phyloP scores from a whole-genome alignment of 2,329 filamentous ascomycete species.

The Nothophoma quercina region DNA sequence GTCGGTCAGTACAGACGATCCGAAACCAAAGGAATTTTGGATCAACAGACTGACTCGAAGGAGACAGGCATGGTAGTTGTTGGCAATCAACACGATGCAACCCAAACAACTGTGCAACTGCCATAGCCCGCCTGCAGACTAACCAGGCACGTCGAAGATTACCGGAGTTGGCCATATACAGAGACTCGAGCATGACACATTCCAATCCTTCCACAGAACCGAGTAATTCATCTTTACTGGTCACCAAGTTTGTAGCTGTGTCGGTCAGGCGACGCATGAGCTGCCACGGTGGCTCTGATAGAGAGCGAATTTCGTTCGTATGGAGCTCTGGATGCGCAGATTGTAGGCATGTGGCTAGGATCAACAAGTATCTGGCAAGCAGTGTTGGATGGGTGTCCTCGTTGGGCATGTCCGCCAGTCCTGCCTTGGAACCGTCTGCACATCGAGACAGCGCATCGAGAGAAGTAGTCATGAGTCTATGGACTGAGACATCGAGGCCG shows the following conservation, averaged over 20 bases:
- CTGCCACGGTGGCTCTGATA: slow-evolving; percentile 30
- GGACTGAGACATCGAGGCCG: background rate
- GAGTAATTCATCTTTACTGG: slow-evolving; percentile 49
- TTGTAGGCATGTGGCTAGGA: slow-evolving; percentile 41
- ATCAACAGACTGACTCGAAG: background rate
- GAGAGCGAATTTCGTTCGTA: slow-evolving; percentile 8
- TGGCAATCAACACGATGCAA: background rate
- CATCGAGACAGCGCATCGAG: background rate
- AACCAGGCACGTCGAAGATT: slow-evolving; percentile 54
- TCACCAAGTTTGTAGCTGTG: slow-evolving; percentile 39
- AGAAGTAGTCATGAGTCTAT: slow-evolving; percentile 4
- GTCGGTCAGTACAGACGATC: slow-evolving; percentile 49
- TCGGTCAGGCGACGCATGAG: slow-evolving; percentile 41
- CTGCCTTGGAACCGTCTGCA: background rate
- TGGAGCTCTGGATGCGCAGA: slow-evolving; percentile 22
- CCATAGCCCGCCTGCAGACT: slow-evolving; percentile 49
- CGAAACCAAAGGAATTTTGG: slow-evolving; percentile 48
- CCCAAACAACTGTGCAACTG: slow-evolving; percentile 51
- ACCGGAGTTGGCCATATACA: slow-evolving; percentile 50
- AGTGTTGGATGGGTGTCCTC: slow-evolving; percentile 7
- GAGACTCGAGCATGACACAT: slow-evolving; percentile 52
- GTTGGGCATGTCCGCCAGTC: background rate
- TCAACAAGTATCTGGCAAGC: slow-evolving; percentile 45
- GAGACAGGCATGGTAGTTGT: background rate
- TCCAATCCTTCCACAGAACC: slow-evolving; percentile 51